Conservation (phyloP, 139 green algal species). For the Prasinococcaceae sp. region DNA sequence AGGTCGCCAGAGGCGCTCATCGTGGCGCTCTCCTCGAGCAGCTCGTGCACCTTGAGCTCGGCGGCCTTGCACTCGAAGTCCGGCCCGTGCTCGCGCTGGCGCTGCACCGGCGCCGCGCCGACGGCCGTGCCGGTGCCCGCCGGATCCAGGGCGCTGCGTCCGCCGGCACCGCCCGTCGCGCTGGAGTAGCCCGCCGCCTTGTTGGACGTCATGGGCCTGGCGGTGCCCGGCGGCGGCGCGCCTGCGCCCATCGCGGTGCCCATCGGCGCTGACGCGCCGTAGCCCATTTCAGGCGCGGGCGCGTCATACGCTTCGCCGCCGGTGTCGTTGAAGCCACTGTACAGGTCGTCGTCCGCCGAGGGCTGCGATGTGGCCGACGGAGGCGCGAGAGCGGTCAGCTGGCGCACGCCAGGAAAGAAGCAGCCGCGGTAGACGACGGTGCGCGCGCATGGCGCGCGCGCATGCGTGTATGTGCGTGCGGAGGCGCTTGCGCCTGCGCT, state of each 20-base stretch:
- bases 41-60: conserved; percentile 57
- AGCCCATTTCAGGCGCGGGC: neutral
- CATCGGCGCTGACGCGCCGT: neutral
- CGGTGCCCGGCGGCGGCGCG: neutral
- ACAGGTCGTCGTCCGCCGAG: conserved; percentile 10
- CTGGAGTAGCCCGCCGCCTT: conserved; percentile 42
- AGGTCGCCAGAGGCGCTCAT: conserved; percentile 1
- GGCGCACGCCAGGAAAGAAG: too few species aligned
- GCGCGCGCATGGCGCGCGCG: too few species aligned
- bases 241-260: neutral
- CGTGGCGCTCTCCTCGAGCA: conserved; percentile 49
- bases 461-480: too few species aligned
- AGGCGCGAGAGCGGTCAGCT: too few species aligned
- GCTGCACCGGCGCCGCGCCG: conserved; percentile 18
- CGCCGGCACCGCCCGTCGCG: conserved; percentile 24
- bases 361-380: too few species aligned
- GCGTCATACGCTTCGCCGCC: neutral
- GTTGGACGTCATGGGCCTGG: conserved; percentile 59
- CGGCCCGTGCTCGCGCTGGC: conserved; percentile 27
- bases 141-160: conserved; percentile 45
- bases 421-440: too few species aligned
- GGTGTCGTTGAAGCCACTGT: conserved; percentile 2
- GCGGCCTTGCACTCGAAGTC: conserved; percentile 42
- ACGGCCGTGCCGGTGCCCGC: conserved; percentile 5
- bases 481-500: too few species aligned